A percentile compares a stretch with the other conserved stretches of the same genome.
phyloP scores from a whole-genome alignment of 2,329 filamentous ascomycete genomes.

The Fusarium sp. region DNA sequence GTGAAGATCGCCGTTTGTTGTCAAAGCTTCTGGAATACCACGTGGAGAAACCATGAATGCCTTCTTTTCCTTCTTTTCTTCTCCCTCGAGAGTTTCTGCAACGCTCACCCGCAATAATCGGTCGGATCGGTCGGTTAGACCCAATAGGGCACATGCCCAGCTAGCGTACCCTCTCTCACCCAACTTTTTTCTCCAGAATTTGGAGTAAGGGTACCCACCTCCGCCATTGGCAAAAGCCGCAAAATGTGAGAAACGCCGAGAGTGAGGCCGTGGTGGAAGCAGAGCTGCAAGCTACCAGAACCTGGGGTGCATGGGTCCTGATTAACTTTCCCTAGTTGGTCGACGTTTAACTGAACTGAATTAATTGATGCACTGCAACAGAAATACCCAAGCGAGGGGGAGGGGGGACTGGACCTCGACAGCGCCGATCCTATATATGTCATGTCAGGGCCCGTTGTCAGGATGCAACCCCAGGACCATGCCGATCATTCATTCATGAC shows the following conservation, averaged over 20 bases:
- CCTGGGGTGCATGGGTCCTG: constrained; percentile 34
- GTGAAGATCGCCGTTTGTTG: not conserved
- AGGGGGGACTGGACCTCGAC: not conserved
- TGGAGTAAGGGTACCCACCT: constrained; percentile 13
- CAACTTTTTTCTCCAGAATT: constrained; percentile 18
- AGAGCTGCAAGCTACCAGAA: constrained; percentile 15
- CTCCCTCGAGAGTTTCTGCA: not conserved
- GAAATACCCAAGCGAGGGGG: constrained; percentile 6
- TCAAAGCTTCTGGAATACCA: constrained; percentile 27
- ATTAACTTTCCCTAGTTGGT: constrained; percentile 12
- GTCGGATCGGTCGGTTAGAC: not conserved
- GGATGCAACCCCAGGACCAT: constrained; percentile 11
- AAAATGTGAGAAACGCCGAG: constrained; percentile 22
- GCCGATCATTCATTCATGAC: constrained; percentile 18
- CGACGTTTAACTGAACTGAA: not conserved
- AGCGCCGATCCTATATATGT: constrained; percentile 25
- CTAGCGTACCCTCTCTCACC: constrained; percentile 13
- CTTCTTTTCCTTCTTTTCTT: not conserved
- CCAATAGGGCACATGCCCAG: constrained; percentile 10
- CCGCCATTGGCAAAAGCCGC: constrained; percentile 13
- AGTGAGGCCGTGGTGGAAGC: constrained; percentile 25
- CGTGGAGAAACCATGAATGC: not conserved
- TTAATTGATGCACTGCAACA: not conserved
- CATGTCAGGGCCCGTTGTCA: not conserved
- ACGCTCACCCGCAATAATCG: constrained; percentile 8